Base-by-base conservation (phyloP, 2,329 filamentous ascomycete species). In the Penicillium sp. region DNA sequence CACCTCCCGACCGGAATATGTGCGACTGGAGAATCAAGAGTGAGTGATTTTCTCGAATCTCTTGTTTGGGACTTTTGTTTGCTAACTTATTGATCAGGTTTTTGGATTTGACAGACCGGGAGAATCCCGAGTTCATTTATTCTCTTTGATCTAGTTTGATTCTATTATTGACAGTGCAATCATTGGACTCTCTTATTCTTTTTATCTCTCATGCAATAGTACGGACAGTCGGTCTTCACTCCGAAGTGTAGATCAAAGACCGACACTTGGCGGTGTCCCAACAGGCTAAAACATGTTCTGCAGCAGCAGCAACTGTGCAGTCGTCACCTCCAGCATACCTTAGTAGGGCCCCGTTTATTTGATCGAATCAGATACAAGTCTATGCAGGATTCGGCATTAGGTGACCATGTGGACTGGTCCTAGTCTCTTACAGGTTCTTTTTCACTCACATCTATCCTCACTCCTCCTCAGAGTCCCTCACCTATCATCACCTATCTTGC, bases 61-160 rank as follows among this genome's bases (percentile, higher is more conserved):
- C 28, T 2, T 3, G 4, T 3, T 12, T 30, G 1, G 19, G 19
- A 22, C 19, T 25, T 43, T 41, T 22, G 3, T 22, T 22, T 22
- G 5, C 33, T 44, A 18, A 52, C 35, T 22, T 28, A 39, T n/a
- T n/a, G n/a, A n/a, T n/a, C 37, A 74, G 70, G 48, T 77, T 80
- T 68, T 71, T 81, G 49, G 83, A 87, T 62, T 65, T 87, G 54
- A 87, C 83, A 3, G 84, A 87, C 61, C 69, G 74, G 47, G 83
- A 87, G 72, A 87, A 85, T 52, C 71, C 74, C 1, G 79, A 86
- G 62, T 86, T 87, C 61, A 66, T 79, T 0, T 87, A 87, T 62
- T 51, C 62, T 40, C 81, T 70, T 49, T 64, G 37, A 50, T 43
- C 19, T n/a, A n/a, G n/a, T n/a, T n/a, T n/a, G n/a, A n/a, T n/a